Percentiles rank a stretch among this genome's conserved stretches.
phyloP scores from a whole-genome alignment of 2,329 filamentous ascomycete species.

The Neofusicoccum sp. region DNA sequence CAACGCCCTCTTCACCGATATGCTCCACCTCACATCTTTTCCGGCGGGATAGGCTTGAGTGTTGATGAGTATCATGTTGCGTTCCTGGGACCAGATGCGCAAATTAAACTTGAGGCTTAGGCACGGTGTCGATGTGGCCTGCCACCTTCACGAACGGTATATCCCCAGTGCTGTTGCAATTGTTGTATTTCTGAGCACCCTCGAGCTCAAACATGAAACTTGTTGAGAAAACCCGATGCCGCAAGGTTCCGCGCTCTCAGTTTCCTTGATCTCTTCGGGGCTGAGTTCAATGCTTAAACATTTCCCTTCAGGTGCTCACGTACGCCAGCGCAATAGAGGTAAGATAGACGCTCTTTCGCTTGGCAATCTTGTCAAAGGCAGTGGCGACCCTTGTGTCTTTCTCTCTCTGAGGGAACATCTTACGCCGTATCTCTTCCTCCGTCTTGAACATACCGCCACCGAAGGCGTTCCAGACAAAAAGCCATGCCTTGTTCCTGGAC shows the following conservation, averaged over 20 bases:
- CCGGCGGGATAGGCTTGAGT: too few relatives aligned
- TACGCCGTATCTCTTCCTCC: slow-evolving; percentile 47
- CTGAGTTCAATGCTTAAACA: slow-evolving; percentile 63
- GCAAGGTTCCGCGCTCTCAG: slow-evolving; percentile 62
- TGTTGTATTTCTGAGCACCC: slow-evolving; percentile 27
- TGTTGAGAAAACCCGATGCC: slow-evolving; percentile 66
- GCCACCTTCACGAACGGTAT: slow-evolving; percentile 28
- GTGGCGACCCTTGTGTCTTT: slow-evolving; percentile 53
- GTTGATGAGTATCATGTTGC: too few relatives aligned
- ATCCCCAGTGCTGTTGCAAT: slow-evolving; percentile 29
- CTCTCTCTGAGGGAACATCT: slow-evolving; percentile 38
- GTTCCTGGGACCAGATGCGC: too few relatives aligned
- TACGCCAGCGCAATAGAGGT: slow-evolving; percentile 68
- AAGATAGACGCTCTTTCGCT: slow-evolving; percentile 45
- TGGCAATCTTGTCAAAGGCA: slow-evolving; percentile 61
- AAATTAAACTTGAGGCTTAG: slow-evolving; percentile 2
- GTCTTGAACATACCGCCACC: slow-evolving; percentile 45
- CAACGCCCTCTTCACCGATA: too few relatives aligned
- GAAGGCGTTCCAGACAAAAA: slow-evolving; percentile 53
- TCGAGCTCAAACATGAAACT: slow-evolving; percentile 50
- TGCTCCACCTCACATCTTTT: too few relatives aligned
- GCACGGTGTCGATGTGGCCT: slow-evolving; percentile 29
- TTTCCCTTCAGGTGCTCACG: slow-evolving; percentile 69
- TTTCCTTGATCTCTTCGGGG: slow-evolving; percentile 62
- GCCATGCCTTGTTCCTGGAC: slow-evolving; percentile 42